A percentile compares a stretch with the other conserved stretches of the same genome.
Conservation (phyloP, 169 alveolate species). For the Plasmodium fragile region DNA sequence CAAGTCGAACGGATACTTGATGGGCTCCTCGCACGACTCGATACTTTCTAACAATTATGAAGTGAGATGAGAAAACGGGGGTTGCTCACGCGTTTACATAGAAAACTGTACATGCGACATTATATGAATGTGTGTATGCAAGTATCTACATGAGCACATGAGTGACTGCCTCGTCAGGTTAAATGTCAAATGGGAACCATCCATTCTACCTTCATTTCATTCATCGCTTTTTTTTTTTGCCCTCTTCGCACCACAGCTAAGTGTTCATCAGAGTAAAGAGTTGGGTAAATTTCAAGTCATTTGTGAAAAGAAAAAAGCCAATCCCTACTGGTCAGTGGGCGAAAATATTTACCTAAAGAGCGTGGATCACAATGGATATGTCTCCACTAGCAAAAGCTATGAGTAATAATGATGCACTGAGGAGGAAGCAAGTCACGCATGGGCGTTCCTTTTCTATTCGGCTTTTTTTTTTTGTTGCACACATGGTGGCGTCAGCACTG, state of each 20-base stretch:
- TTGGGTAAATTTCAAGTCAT: slow-evolving; percentile 54
- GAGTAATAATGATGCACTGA: slow-evolving; percentile 38
- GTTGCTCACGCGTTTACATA: neutral
- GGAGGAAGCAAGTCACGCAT: neutral
- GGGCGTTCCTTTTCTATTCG: neutral
- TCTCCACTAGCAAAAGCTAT: slow-evolving; percentile 61
- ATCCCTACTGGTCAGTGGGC: slow-evolving; percentile 19
- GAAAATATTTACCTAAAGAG: slow-evolving; percentile 35
- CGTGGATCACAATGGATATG: slow-evolving; percentile 40
- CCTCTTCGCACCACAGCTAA: slow-evolving; percentile 8
- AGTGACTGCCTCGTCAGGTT: neutral
- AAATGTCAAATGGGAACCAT: neutral
- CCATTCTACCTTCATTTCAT: neutral
- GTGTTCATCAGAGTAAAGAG: slow-evolving; percentile 11
- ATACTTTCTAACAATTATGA: slow-evolving; percentile 58
- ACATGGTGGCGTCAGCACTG: neutral
- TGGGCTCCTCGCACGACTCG: slow-evolving; percentile 32
- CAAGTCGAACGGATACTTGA: slow-evolving; percentile 57
- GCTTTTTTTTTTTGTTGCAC: neutral
- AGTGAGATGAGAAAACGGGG: slow-evolving; percentile 21
- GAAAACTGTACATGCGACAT: too few relatives aligned
- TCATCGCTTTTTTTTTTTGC: neutral
- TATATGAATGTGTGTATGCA: neutral
- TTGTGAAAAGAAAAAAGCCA: slow-evolving; percentile 42
- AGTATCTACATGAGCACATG: neutral